Evolutionary conservation across 2,329 filamentous ascomycete genomes (phyloP), one percentile per base, ranked within the genome.

Genomic region (Dactylellina cionopaga): DNA sequence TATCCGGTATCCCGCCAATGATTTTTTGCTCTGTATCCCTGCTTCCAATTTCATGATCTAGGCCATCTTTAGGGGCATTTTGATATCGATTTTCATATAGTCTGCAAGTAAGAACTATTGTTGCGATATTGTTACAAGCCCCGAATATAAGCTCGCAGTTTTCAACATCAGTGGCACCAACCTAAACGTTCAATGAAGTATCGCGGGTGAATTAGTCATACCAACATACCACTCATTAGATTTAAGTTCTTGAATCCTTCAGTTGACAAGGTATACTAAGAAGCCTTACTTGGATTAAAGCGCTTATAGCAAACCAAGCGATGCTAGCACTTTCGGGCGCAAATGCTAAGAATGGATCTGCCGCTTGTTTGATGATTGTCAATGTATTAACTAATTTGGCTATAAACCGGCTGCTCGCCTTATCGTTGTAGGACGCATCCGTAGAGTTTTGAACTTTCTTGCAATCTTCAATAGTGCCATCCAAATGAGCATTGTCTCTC

Each of bases 221-320:
- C 24, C 7, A 10, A 11, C 44, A 25, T 22, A 25, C 10, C 22
- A 6, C 15, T 27, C 11, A 27, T 3, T n/a, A 10, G 22, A 27
- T 49, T 15, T 5, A 25, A 49, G n/a, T n/a, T n/a, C n/a, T n/a
- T n/a, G n/a, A n/a, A n/a, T n/a, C n/a, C n/a, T 37, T 5, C 31
- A 10, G 24, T 27, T 27, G 19, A 44, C 10, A 25, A 22, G 5
- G 24, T 5, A 49, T 5, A 43, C 4, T 3, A 4, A 10, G 33
- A 10, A 22, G 13, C 29, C 52, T 41, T 60, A 72, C 68, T 17
- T 64, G 58, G 3, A 72, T 46, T 11, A 72, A 24, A 15, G 56
- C 37, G 15, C 68, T 72, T 25, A 72, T 65, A 13, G 68, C 68
- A 43, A 64, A 72, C 68, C 68, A 72, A 7, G 68, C 68, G 5